A percentile compares a stretch with the other conserved stretches of the same genome.
phyloP scores from a whole-genome alignment of 1,139 yeast species.

The Scheffersomyces titani region DNA sequence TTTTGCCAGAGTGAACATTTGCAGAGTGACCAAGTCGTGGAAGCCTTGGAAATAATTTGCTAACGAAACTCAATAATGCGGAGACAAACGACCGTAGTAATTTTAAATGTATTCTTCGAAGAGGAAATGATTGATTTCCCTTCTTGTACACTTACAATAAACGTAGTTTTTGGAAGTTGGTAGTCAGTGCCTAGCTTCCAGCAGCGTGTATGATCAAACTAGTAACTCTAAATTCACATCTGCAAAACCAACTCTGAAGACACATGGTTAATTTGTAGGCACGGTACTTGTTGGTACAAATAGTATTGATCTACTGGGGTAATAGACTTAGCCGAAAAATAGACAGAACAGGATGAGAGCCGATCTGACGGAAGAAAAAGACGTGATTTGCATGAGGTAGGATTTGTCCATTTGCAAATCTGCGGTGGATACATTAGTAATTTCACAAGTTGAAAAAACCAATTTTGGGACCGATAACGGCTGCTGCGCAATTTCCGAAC shows the following conservation, averaged over 20 bases:
- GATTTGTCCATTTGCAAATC: not conserved
- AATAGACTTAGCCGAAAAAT: not conserved
- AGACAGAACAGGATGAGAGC: not conserved
- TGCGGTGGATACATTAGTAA: no score
- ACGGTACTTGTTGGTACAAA: no score
- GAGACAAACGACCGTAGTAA: not conserved
- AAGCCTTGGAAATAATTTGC: not conserved
- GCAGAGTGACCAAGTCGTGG: not conserved
- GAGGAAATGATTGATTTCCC: no score
- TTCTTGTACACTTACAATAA: no score
- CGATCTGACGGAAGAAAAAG: not conserved
- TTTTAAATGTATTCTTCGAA: not conserved
- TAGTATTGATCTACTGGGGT: no score
- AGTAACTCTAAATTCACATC: no score
- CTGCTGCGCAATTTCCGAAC: not conserved
- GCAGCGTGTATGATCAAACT: no score
- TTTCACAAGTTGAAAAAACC: not conserved
- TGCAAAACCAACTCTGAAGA: no score
- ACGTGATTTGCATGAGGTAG: no score
- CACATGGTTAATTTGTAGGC: no score
- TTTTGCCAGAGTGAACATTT: not conserved
- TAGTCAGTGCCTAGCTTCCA: no score
- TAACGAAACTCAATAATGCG: not conserved
- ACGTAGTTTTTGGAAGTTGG: not conserved
- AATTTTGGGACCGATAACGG: not conserved